phyloP scores from a whole-genome alignment of 2,329 filamentous ascomycete species.

The Orbilia brochopaga region DNA sequence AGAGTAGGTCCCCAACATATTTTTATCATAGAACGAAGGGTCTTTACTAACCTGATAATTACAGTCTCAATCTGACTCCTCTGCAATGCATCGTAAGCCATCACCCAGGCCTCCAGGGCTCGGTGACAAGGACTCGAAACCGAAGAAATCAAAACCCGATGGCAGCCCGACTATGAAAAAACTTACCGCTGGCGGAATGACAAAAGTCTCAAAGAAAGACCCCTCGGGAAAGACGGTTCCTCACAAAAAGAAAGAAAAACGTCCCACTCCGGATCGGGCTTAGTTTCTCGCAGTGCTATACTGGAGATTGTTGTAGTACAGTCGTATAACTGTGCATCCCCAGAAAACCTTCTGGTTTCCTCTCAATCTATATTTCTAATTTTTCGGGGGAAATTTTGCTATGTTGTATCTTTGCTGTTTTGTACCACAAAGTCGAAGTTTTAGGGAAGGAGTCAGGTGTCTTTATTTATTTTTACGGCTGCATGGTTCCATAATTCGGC shows the following conservation, averaged over 20 bases:
- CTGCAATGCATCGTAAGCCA: conserved; percentile 17
- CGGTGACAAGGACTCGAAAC: conserved; percentile 37
- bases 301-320: too few relatives aligned
- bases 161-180: conserved; percentile 43
- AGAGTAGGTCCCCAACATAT: conserved; percentile 12
- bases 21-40: neutral
- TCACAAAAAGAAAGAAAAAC: conserved; percentile 47
- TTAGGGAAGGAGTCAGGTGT: too few relatives aligned
- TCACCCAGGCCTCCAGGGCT: conserved; percentile 33
- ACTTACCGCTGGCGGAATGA: conserved; percentile 13
- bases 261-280: conserved; percentile 31
- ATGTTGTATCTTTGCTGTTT: too few relatives aligned
- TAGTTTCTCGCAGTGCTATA: conserved; percentile 1
- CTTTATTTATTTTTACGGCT: too few relatives aligned
- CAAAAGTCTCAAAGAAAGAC: conserved; percentile 38
- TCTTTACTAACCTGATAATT: conserved; percentile 3
- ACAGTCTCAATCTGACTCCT: conserved; percentile 37
- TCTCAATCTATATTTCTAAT: too few relatives aligned
- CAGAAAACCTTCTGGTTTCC: too few relatives aligned
- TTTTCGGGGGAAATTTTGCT: too few relatives aligned
- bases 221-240: conserved; percentile 29
- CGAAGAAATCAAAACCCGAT: conserved; percentile 43
- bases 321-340: too few relatives aligned
- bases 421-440: too few relatives aligned
- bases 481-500: too few relatives aligned